phyloP scores from a whole-genome alignment of 768 basidiomycete genomes.

The Termitomyces sp. region DNA sequence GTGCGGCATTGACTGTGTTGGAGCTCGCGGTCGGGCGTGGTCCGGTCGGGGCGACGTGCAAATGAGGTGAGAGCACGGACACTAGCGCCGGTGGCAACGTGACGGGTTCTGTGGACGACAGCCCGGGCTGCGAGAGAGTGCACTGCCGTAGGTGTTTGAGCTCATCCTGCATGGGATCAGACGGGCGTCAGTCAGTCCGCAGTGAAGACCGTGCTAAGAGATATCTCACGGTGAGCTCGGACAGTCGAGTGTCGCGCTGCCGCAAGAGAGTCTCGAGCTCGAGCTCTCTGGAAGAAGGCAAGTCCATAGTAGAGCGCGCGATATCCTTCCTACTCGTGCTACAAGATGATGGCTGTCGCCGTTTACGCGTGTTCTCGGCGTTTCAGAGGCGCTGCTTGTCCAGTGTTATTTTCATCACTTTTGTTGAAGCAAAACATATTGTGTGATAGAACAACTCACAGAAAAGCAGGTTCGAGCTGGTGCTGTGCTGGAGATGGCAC shows the following conservation, averaged over 20 bases:
- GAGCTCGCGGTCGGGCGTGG: slow-evolving; percentile 26
- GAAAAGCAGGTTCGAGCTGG: neutral
- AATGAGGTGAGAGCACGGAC: slow-evolving; percentile 63
- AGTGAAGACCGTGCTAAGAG: neutral
- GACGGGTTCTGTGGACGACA: slow-evolving; percentile 54
- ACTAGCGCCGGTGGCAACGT: slow-evolving; percentile 68
- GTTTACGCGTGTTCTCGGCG: slow-evolving; percentile 1
- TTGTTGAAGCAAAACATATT: neutral
- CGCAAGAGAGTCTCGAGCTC: slow-evolving; percentile 78
- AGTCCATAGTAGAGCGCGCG: slow-evolving; percentile 41
- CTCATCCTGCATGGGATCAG: slow-evolving; percentile 54
- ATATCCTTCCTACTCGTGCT: slow-evolving; percentile 1
- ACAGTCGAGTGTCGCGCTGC: slow-evolving; percentile 66
- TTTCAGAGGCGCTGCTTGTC: neutral
- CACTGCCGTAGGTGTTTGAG: slow-evolving; percentile 62
- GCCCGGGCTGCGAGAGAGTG: slow-evolving; percentile 52
- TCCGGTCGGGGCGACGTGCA: slow-evolving; percentile 37
- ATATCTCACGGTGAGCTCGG: slow-evolving; percentile 62
- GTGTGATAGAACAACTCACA: neutral
- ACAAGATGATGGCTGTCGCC: slow-evolving; percentile 7
- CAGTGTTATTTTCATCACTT: neutral
- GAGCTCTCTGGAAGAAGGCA: slow-evolving; percentile 71
- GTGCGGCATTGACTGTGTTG: slow-evolving; percentile 62
- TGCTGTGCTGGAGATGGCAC: neutral
- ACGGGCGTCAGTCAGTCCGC: slow-evolving; percentile 5